Conservation (phyloP, 768 basidiomycete genomes). For the Suillus occidentalis region DNA sequence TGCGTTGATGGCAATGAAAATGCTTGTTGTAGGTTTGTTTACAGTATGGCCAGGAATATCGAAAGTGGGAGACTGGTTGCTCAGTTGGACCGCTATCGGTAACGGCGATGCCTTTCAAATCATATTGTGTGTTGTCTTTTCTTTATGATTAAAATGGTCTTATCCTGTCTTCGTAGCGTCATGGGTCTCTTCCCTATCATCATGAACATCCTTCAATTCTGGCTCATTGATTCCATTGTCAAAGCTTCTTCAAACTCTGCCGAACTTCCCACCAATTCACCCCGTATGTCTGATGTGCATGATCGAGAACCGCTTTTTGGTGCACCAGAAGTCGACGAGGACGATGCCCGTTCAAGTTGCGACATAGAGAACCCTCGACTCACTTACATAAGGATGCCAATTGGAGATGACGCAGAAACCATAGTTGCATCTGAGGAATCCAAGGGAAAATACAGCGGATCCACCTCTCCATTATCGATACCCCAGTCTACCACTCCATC, state of each 20-base stretch:
- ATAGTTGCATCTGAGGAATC: constrained; percentile 18
- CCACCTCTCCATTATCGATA: constrained; percentile 19
- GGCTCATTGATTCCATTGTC: constrained; percentile 92
- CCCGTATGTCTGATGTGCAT: constrained; percentile 37
- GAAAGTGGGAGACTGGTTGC: constrained; percentile 79
- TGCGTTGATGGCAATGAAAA: constrained; percentile 83
- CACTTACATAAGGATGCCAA: constrained; percentile 36
- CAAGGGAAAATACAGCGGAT: constrained; percentile 12
- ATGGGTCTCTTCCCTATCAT: constrained; percentile 91
- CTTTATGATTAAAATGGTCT: constrained; percentile 6
- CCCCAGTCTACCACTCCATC: constrained; percentile 8
- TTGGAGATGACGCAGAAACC: constrained; percentile 26
- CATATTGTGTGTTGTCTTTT: constrained; percentile 61
- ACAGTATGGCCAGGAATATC: constrained; percentile 70
- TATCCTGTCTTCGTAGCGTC: constrained; percentile 45
- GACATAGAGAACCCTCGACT: constrained; percentile 48
- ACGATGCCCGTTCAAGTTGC: constrained; percentile 27
- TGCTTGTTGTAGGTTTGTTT: constrained; percentile 80
- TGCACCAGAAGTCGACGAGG: constrained; percentile 57
- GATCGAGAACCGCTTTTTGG: constrained; percentile 68
- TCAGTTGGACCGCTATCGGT: constrained; percentile 73
- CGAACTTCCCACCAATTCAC: constrained; percentile 40
- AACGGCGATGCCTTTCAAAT: constrained; percentile 68
- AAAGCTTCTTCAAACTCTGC: constrained; percentile 57
- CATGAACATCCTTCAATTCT: constrained; percentile 92